A percentile compares a stretch with the other conserved stretches of the same genome.
Conservation (phyloP, 2,329 filamentous ascomycete genomes). For the Zymoseptoria brevis region DNA sequence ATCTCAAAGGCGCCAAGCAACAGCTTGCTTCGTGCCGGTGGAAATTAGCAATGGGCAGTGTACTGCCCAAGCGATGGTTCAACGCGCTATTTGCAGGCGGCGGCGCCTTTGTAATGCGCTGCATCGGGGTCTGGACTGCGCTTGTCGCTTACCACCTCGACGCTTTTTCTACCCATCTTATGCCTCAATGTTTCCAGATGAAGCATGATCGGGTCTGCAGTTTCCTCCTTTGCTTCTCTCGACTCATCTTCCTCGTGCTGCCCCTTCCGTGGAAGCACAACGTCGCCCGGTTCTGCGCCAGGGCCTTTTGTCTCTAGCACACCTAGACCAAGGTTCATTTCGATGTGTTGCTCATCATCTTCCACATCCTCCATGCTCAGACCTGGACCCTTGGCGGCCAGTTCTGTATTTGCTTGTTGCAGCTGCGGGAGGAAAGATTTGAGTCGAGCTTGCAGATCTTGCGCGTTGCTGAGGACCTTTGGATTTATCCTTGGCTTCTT, state of each 20-base stretch:
- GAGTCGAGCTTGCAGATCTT: constrained; percentile 21
- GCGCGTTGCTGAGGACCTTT: constrained; percentile 10
- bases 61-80: neutral
- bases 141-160: neutral
- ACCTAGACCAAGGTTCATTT: constrained; percentile 31
- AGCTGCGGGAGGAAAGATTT: constrained; percentile 27
- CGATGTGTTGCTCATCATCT: constrained; percentile 28
- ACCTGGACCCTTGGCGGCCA: constrained; percentile 17
- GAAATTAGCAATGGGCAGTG: neutral
- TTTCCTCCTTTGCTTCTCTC: neutral
- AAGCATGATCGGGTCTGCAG: neutral
- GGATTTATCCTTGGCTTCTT: constrained; percentile 15
- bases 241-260: neutral
- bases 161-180: neutral
- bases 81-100: neutral
- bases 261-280: neutral
- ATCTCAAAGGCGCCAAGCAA: too few species aligned
- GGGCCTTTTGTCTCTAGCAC: constrained; percentile 25
- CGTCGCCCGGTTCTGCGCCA: neutral
- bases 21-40: neutral
- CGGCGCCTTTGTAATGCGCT: neutral
- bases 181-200: neutral
- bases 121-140: neutral
- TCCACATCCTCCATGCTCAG: constrained; percentile 27
- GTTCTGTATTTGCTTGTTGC: constrained; percentile 24